These are phyloP conservation scores for Venturia carpophila DNA, from an alignment of 2,329 filamentous ascomycete genomes.

Conservation along the genomic window DNA sequence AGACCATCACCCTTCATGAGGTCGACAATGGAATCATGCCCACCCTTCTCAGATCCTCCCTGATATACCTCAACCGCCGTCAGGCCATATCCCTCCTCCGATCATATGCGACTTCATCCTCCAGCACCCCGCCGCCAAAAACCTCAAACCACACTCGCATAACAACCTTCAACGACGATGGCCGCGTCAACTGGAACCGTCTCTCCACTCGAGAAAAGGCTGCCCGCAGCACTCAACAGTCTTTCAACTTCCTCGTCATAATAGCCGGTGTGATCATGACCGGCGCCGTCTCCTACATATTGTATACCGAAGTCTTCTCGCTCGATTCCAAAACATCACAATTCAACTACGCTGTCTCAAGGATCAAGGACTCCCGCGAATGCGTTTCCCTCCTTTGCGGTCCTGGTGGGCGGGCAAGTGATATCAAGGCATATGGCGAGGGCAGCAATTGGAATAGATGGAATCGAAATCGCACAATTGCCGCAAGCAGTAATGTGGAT, in stretches of 20 bases:
- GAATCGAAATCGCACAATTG: constrained; percentile 55
- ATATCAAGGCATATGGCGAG: constrained; percentile 77
- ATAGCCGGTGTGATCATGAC: constrained; percentile 68
- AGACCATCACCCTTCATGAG: background rate
- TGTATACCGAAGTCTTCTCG: constrained; percentile 77
- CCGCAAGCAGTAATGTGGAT: constrained; percentile 39
- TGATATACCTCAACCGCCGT: background rate
- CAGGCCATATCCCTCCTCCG: constrained; percentile 6
- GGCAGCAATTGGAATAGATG: constrained; percentile 67
- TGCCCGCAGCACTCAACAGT: constrained; percentile 79
- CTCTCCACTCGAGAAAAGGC: constrained; percentile 71
- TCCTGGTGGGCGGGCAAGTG: constrained; percentile 44
- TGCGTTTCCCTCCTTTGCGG: constrained; percentile 71
- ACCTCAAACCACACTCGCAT: constrained; percentile 54
- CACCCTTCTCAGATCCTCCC: constrained; percentile 11
- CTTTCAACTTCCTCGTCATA: constrained; percentile 77
- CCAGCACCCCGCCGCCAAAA: constrained; percentile 27
- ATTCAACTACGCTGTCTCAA: constrained; percentile 79
- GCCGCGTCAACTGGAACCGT: constrained; percentile 70
- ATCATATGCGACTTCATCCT: constrained; percentile 22
- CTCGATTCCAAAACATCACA: constrained; percentile 75
- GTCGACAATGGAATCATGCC: constrained; percentile 7
- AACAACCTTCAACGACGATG: constrained; percentile 80
- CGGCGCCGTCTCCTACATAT: constrained; percentile 65
- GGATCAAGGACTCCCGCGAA: constrained; percentile 62